Conservation (phyloP, 495 filamentous ascomycete species). For the Aspergillus incahuasiensis region DNA sequence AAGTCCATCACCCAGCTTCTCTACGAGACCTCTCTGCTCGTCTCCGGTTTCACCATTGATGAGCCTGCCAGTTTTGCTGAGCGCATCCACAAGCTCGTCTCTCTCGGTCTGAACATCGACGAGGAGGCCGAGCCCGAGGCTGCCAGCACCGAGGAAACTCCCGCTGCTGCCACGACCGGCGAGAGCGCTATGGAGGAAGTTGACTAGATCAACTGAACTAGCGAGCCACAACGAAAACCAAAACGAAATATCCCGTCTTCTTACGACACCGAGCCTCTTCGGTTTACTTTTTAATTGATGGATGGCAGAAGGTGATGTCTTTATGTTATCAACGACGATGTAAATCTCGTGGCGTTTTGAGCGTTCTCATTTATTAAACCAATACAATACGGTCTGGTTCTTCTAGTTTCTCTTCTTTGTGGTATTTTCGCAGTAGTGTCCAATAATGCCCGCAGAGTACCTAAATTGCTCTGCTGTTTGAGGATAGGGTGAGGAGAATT, state of each 20-base stretch:
- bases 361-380: constrained; percentile 22
- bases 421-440: neutral
- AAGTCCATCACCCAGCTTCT: constrained; percentile 97
- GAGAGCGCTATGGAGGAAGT: constrained; percentile 74
- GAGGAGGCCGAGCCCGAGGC: constrained; percentile 79
- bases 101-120: constrained; percentile 91
- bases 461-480: too few relatives aligned
- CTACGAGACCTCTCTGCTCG: constrained; percentile 96
- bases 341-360: constrained; percentile 30
- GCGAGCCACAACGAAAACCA: constrained; percentile 1
- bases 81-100: constrained; percentile 98
- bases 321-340: constrained; percentile 19
- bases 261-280: constrained; percentile 8
- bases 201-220: constrained; percentile 47
- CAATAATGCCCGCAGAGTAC: too few relatives aligned
- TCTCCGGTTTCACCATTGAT: constrained; percentile 98
- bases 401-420: neutral
- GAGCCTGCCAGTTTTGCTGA: constrained; percentile 96
- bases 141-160: constrained; percentile 56
- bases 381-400: constrained; percentile 16
- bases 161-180: constrained; percentile 53
- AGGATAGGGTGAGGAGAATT: too few relatives aligned
- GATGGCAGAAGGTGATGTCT: constrained; percentile 11
- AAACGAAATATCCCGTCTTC: constrained; percentile 13
- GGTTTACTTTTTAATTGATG: constrained; percentile 13